A percentile compares a stretch with the other conserved stretches of the same genome.
phyloP scores from a whole-genome alignment of 768 basidiomycete genomes.

The Leucosporidium creatinivorum region DNA sequence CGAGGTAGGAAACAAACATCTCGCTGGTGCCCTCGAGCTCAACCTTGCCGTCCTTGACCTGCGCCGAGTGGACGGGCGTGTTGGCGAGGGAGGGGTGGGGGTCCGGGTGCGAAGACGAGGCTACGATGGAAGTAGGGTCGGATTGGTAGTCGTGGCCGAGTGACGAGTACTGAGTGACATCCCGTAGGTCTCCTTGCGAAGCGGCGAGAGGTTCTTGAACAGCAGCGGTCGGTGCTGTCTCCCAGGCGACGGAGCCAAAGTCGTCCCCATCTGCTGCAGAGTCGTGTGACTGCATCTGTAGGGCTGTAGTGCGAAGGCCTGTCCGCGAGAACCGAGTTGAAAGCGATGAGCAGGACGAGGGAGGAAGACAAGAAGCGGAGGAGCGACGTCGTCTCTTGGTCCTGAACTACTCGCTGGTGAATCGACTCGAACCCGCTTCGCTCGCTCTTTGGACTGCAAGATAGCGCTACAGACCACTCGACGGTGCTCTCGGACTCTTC shows the following conservation, averaged over 20 bases:
- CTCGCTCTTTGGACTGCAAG: background rate
- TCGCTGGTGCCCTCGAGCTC: slow-evolving; percentile 96
- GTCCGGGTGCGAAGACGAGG: background rate
- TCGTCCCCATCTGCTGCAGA: slow-evolving; percentile 1
- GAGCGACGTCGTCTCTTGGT: background rate
- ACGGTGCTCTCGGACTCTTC: background rate
- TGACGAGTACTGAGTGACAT: background rate
- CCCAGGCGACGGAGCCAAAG: slow-evolving; percentile 20
- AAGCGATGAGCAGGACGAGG: background rate
- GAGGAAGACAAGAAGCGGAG: background rate
- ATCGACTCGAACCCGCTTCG: background rate
- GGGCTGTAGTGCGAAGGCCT: too few relatives aligned
- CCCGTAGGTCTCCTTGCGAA: background rate
- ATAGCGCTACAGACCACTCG: background rate
- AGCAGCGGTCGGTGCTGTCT: background rate
- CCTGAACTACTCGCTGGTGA: background rate
- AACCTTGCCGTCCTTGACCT: slow-evolving; percentile 85
- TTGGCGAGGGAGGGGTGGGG: background rate
- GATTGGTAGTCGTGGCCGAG: background rate
- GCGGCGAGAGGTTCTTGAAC: background rate
- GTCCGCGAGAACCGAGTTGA: background rate
- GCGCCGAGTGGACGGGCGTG: background rate
- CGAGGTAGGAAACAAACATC: slow-evolving; percentile 88
- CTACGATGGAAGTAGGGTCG: background rate
- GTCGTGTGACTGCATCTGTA: background rate